Evolutionary conservation across 106 monocot species (phyloP), one percentile per base, ranked within the genome.

Genomic region (Chionographis japonica): DNA sequence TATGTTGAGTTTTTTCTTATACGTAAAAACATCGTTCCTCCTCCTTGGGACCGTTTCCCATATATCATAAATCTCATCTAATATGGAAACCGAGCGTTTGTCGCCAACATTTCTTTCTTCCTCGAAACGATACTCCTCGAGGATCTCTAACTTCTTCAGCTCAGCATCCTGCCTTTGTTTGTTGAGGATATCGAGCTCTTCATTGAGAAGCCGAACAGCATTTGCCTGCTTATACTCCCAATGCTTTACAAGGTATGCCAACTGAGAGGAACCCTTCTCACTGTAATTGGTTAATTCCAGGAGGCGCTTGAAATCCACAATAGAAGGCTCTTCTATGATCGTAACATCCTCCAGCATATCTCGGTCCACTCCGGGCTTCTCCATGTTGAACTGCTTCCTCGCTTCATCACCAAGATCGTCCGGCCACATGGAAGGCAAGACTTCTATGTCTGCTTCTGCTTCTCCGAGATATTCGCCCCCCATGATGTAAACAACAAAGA

Each of bases 341-440:
- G 12, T 72, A 10, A 86, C 70, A 64, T 90, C 80, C 62, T 86
- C 71, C 11, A 86, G 57, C 66, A 83, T 80, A 70, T 90, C 86
- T 60, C 75, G 65, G n/a, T 71, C 71, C n/a, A 51, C 54, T 13
- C 80, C 78, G 52, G 68, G 77, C 36, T 80, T 86, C 12, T 90
- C 90, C 6, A 90, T 83, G 60, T 77, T 90, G 73, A 90, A 90
- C 69, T 86, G 83, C 51, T 78, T 83, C 58, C 70, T 64, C 50
- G 68, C 62, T 80, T 80, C 83, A 52, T 78, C 68, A 35, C 61
- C 72, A 52, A 86, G 73, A 75, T 90, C 80, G 56, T 83, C 75
- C 12, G 90, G 90, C 90, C 90, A 90, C 88, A 89, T 89, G 15
- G 85, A 75, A 75, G 74, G 54, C 55, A 83, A 66, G 18, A 75